phyloP scores from a whole-genome alignment of 495 filamentous ascomycete genomes.

The Penicillium manginii region DNA sequence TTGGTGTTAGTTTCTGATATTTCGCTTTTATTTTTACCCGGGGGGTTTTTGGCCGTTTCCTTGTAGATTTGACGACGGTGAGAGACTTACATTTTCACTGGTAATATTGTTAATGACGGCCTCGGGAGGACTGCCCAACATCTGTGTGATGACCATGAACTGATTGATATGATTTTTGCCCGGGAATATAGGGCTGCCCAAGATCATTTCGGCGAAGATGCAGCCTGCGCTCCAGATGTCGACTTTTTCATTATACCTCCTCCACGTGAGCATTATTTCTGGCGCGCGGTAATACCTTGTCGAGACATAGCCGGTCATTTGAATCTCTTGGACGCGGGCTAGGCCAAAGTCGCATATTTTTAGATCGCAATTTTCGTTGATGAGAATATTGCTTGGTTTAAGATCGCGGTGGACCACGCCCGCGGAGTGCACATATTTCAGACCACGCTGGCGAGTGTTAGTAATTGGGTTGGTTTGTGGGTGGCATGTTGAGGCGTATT shows the following conservation, averaged over 20 bases:
- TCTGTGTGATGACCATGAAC: slow-evolving; percentile 97
- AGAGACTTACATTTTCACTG: slow-evolving; percentile 81
- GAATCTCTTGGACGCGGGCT: slow-evolving; percentile 92
- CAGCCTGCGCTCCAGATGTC: slow-evolving; percentile 99
- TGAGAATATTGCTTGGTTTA: slow-evolving; percentile 96
- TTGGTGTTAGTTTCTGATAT: slow-evolving; percentile 6
- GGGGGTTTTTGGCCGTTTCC: not conserved
- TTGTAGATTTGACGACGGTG: not conserved
- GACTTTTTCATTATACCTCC: slow-evolving; percentile 98
- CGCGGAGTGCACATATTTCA: slow-evolving; percentile 99
- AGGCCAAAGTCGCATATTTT: slow-evolving; percentile 99
- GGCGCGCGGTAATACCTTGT: slow-evolving; percentile 97
- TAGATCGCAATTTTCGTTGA: slow-evolving; percentile 98
- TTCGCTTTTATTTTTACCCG: not conserved
- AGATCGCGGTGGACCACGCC: slow-evolving; percentile 96
- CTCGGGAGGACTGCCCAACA: slow-evolving; percentile 91
- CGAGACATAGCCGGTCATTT: slow-evolving; percentile 99
- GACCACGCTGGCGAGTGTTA: slow-evolving; percentile 69
- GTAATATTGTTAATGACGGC: slow-evolving; percentile 96
- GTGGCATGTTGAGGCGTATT: not conserved
- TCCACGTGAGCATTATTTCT: slow-evolving; percentile 99
- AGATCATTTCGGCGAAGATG: slow-evolving; percentile 98
- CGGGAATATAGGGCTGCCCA: slow-evolving; percentile 94
- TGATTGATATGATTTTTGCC: slow-evolving; percentile 99
- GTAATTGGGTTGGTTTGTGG: not conserved